Percentiles rank a stretch among this genome's conserved stretches.
Conservation (phyloP, 208 protist species). For the Leishmania arabica region DNA sequence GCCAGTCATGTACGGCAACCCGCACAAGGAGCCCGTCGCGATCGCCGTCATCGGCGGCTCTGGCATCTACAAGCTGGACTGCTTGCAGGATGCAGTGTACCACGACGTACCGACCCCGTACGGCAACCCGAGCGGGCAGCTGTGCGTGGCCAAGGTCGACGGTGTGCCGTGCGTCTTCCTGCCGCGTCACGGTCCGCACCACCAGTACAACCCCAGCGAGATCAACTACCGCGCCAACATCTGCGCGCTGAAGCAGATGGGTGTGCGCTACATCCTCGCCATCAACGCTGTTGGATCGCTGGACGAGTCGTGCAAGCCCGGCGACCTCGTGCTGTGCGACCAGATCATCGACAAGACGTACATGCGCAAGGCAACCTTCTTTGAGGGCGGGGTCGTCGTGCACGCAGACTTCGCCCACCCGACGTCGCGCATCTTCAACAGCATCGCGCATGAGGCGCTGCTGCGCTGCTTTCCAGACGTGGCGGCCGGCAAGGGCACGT, state of each 20-base stretch:
- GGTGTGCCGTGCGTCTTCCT: slow-evolving; percentile 81
- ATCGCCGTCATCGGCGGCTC: slow-evolving; percentile 89
- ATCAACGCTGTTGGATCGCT: slow-evolving; percentile 92
- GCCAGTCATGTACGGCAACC: slow-evolving; percentile 42
- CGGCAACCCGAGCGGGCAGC: slow-evolving; percentile 62
- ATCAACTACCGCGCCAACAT: slow-evolving; percentile 94
- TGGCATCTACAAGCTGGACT: slow-evolving; percentile 82
- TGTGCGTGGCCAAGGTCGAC: slow-evolving; percentile 72
- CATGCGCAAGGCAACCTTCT: slow-evolving; percentile 80
- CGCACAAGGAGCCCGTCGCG: slow-evolving; percentile 49
- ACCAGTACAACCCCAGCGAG: slow-evolving; percentile 81
- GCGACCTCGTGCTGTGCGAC: slow-evolving; percentile 88
- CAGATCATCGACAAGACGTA: slow-evolving; percentile 91
- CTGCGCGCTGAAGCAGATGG: slow-evolving; percentile 88
- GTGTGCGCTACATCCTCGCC: slow-evolving; percentile 82
- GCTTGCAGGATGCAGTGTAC: slow-evolving; percentile 44
- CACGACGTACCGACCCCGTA: slow-evolving; percentile 89
- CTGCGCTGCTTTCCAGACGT: slow-evolving; percentile 41
- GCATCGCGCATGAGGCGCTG: slow-evolving; percentile 47
- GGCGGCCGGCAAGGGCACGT: slow-evolving; percentile 23
- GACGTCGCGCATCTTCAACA: slow-evolving; percentile 51
- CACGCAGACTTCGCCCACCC: slow-evolving; percentile 87
- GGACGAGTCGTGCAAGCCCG: slow-evolving; percentile 64
- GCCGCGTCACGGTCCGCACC: slow-evolving; percentile 79
- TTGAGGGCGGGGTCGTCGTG: slow-evolving; percentile 74